These are phyloP conservation scores for Fusarium begoniae DNA, from an alignment of 2,329 filamentous ascomycete species.

Conservation along the genomic window DNA sequence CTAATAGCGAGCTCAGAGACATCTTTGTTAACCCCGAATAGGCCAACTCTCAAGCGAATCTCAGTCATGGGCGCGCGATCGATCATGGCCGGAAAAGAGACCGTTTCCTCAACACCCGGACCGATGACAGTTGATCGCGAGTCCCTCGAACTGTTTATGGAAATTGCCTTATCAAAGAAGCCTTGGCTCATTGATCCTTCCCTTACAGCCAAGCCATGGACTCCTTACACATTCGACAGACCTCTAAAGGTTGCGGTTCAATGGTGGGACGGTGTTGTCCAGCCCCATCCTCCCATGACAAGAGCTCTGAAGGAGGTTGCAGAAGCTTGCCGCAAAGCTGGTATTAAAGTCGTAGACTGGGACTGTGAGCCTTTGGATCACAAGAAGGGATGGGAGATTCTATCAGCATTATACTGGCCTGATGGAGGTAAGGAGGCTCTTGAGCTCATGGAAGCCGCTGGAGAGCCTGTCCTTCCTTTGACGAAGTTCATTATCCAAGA, in stretches of 20 bases:
- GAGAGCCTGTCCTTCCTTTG: constrained; percentile 67
- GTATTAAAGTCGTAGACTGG: constrained; percentile 64
- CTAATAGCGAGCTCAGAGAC: fast-evolving
- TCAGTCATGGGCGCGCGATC: constrained; percentile 40
- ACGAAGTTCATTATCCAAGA: constrained; percentile 68
- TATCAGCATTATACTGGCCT: constrained; percentile 60
- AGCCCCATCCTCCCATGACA: constrained; percentile 66
- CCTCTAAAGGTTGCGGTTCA: constrained; percentile 69
- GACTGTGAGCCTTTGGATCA: constrained; percentile 63
- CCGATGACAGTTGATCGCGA: constrained; percentile 50
- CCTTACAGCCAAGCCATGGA: constrained; percentile 48
- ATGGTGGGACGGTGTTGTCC: constrained; percentile 67
- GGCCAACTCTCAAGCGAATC: constrained; percentile 46
- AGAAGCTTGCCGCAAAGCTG: constrained; percentile 56
- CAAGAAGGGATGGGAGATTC: constrained; percentile 58
- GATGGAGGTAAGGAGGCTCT: constrained; percentile 67
- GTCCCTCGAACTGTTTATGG: constrained; percentile 49
- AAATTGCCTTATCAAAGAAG: constrained; percentile 42
- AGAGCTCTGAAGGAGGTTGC: constrained; percentile 65
- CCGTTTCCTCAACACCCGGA: constrained; percentile 45
- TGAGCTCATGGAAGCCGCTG: constrained; percentile 59
- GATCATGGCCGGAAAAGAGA: constrained; percentile 49
- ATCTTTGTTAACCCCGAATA: background rate
- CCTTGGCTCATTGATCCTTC: constrained; percentile 49
- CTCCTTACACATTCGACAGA: constrained; percentile 43